Conservation (phyloP, 1,284 basidiomycete genomes). For the Moesziomyces aphidis region DNA sequence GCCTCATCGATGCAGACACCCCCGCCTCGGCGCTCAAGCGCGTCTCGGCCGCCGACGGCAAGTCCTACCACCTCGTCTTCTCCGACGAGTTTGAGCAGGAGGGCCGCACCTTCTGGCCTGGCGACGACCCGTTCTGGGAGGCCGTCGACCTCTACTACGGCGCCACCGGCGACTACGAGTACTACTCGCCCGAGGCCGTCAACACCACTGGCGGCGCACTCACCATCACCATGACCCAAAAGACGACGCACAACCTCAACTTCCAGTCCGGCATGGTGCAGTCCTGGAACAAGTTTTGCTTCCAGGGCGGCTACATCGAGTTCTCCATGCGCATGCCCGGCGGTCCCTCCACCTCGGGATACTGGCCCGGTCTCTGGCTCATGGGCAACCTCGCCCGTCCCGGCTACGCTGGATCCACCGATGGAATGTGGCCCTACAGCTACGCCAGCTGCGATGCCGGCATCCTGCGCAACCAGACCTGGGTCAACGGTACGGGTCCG, state of each 20-base stretch:
- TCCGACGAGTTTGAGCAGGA: constrained; percentile 60
- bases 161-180: constrained; percentile 54
- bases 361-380: constrained; percentile 70
- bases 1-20: constrained; percentile 54
- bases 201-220: constrained; percentile 57
- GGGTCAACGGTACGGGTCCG: constrained; percentile 53
- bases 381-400: constrained; percentile 65
- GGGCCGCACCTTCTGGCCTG: constrained; percentile 62
- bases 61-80: constrained; percentile 57
- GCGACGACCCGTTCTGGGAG: constrained; percentile 62
- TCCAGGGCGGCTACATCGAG: constrained; percentile 67
- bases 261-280: constrained; percentile 65
- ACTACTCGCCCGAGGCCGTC: constrained; percentile 53
- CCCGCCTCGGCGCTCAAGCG: constrained; percentile 38
- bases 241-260: constrained; percentile 55
- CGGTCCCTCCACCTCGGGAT: constrained; percentile 67
- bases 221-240: constrained; percentile 51
- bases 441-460: constrained; percentile 67
- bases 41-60: constrained; percentile 29
- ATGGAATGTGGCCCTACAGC: constrained; percentile 68
- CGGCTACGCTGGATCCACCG: constrained; percentile 65
- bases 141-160: constrained; percentile 60
- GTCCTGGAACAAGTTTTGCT: constrained; percentile 66
- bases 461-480: constrained; percentile 59
- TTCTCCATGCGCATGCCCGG: constrained; percentile 59